phyloP scores from a whole-genome alignment of 805 yeast species.

The Osmozyma mogii region DNA sequence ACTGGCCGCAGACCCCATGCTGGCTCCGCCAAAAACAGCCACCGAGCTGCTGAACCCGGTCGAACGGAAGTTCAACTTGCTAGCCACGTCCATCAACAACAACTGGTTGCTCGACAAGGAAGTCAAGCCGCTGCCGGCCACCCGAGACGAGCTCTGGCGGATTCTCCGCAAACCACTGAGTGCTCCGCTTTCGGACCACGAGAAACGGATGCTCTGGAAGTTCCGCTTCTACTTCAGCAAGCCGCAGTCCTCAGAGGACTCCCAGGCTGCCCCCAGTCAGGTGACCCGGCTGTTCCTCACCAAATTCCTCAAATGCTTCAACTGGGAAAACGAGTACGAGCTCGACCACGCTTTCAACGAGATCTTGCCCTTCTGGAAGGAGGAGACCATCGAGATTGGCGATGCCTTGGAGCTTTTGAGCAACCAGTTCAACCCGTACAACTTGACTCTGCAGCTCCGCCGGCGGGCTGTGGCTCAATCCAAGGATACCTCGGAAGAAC shows the following conservation, averaged over 20 bases:
- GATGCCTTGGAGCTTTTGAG: conserved; percentile 84
- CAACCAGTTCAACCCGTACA: conserved; percentile 54
- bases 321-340: conserved; percentile 82
- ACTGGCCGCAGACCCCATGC: too few species aligned
- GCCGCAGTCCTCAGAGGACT: conserved; percentile 45
- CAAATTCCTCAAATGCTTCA: conserved; percentile 78
- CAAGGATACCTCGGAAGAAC: conserved; percentile 16
- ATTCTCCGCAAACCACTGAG: conserved; percentile 78
- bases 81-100: conserved; percentile 73
- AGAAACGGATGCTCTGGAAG: conserved; percentile 84
- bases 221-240: conserved; percentile 64
- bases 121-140: conserved; percentile 78
- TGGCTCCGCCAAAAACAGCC: too few species aligned
- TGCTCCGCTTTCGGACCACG: conserved; percentile 70
- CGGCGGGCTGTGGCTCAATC: conserved; percentile 10
- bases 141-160: conserved; percentile 62
- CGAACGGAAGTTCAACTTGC: conserved; percentile 75
- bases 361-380: conserved; percentile 53
- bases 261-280: conserved; percentile 34
- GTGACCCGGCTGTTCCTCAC: conserved; percentile 47
- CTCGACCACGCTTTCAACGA: conserved; percentile 66
- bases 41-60: conserved; percentile 22
- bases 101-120: conserved; percentile 73
- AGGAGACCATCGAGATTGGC: conserved; percentile 70
- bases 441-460: conserved; percentile 14